These are phyloP conservation scores for Galeopsis tetrahit DNA, from an alignment of 257 asterid genomes.

Conservation along the genomic window DNA sequence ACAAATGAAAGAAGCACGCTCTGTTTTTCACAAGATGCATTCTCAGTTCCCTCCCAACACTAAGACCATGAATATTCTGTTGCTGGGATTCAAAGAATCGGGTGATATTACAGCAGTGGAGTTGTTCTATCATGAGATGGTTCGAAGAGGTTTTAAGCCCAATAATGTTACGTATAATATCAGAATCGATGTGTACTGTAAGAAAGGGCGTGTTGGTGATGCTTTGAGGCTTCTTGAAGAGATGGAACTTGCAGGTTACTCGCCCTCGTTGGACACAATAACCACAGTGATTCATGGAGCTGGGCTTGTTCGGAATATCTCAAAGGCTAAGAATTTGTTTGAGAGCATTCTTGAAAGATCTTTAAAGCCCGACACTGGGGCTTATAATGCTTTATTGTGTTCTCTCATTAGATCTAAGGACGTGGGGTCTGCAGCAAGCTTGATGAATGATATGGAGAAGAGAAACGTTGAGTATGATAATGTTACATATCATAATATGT, in stretches of 20 bases:
- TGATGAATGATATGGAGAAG: conserved; percentile 75
- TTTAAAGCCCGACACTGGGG: conserved; percentile 64
- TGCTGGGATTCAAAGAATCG: conserved; percentile 89
- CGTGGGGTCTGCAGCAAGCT: conserved; percentile 51
- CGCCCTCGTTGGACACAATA: conserved; percentile 71
- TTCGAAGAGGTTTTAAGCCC: conserved; percentile 83
- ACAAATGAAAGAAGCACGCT: conserved; percentile 84
- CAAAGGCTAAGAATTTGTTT: conserved; percentile 66
- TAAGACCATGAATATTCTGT: conserved; percentile 88
- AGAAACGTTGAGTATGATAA: conserved; percentile 57
- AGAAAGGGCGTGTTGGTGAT: conserved; percentile 69
- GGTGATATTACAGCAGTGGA: conserved; percentile 83
- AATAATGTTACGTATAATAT: conserved; percentile 62
- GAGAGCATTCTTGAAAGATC: conserved; percentile 53
- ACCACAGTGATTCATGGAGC: conserved; percentile 94
- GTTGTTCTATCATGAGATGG: conserved; percentile 90
- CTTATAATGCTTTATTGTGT: conserved; percentile 79
- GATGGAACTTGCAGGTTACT: conserved; percentile 60
- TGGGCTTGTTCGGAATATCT: conserved; percentile 69
- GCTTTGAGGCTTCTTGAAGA: conserved; percentile 80
- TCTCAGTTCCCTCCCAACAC: conserved; percentile 63
- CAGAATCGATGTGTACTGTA: conserved; percentile 81
- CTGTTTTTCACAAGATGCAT: conserved; percentile 77
- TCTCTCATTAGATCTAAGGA: conserved; percentile 66
- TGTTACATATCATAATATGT: conserved; percentile 77